Conservation (phyloP, 1,284 basidiomycete species). For the Microbotryum saponariae region DNA sequence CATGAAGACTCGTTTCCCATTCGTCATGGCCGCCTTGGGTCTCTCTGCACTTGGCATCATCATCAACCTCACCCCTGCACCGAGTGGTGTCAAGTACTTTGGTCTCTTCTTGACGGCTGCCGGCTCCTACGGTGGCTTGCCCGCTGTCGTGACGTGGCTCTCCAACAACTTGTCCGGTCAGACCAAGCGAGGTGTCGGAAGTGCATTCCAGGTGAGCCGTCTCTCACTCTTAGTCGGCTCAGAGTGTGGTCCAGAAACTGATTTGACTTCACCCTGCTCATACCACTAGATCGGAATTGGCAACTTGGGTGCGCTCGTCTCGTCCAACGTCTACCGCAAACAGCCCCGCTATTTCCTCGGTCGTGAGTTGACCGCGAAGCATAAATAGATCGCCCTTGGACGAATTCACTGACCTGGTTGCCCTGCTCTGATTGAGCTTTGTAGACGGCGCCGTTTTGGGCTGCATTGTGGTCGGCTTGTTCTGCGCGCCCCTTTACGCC, state of each 20-base stretch:
- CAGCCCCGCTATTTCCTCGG: conserved; percentile 56
- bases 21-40: conserved; percentile 52
- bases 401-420: background rate
- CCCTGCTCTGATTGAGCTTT: background rate
- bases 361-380: conserved; percentile 44
- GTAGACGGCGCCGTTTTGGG: conserved; percentile 59
- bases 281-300: conserved; percentile 58
- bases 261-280: conserved; percentile 37
- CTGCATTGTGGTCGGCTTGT: conserved; percentile 59
- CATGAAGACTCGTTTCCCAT: conserved; percentile 52
- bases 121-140: conserved; percentile 43
- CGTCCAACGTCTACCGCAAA: conserved; percentile 42
- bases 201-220: background rate
- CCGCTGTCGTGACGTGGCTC: conserved; percentile 57
- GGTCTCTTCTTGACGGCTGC: conserved; percentile 31
- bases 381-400: conserved; percentile 4
- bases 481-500: conserved; percentile 49
- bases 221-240: background rate
- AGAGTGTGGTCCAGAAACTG: background rate
- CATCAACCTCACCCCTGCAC: conserved; percentile 47
- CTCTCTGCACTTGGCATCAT: conserved; percentile 55
- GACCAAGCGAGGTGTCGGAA: conserved; percentile 52
- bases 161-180: conserved; percentile 57
- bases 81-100: conserved; percentile 29
- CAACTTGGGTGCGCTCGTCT: conserved; percentile 44